Percentiles rank a stretch among this genome's conserved stretches.
These are phyloP conservation scores for Tephrocybe sp. DNA, from an alignment of 768 basidiomycete genomes.

Conservation along the genomic window DNA sequence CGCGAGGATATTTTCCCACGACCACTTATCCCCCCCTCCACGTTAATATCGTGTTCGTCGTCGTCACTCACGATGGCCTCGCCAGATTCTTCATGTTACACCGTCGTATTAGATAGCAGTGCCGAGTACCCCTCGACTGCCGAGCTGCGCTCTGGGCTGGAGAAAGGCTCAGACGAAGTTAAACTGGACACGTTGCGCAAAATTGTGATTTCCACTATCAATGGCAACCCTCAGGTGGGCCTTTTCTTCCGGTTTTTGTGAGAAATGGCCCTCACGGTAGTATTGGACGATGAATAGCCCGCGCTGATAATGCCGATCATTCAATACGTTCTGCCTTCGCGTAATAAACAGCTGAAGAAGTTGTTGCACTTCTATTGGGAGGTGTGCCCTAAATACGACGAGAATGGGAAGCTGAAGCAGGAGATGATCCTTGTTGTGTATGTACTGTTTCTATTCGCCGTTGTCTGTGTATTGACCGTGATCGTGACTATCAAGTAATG, in stretches of 20 bases:
- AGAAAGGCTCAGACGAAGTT: slow-evolving; percentile 96
- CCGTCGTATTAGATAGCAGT: slow-evolving; percentile 70
- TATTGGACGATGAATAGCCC: slow-evolving; percentile 50
- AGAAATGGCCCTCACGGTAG: neutral
- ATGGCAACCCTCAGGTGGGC: slow-evolving; percentile 87
- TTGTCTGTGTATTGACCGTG: slow-evolving; percentile 1
- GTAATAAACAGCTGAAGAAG: slow-evolving; percentile 97
- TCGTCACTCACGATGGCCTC: slow-evolving; percentile 28
- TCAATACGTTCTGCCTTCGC: slow-evolving; percentile 94
- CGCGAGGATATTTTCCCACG: slow-evolving; percentile 16
- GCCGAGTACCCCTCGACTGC: slow-evolving; percentile 75
- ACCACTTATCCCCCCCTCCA: slow-evolving; percentile 11
- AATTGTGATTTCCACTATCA: slow-evolving; percentile 91
- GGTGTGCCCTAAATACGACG: slow-evolving; percentile 96
- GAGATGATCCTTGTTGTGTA: slow-evolving; percentile 99
- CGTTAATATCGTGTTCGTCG: slow-evolving; percentile 16
- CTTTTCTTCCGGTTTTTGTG: neutral
- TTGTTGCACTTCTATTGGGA: slow-evolving; percentile 95
- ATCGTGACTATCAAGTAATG: slow-evolving; percentile 58
- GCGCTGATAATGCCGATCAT: slow-evolving; percentile 95
- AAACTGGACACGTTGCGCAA: slow-evolving; percentile 94
- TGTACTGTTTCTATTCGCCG: slow-evolving; percentile 29
- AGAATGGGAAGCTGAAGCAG: slow-evolving; percentile 95
- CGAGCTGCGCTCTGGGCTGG: slow-evolving; percentile 78
- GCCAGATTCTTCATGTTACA: slow-evolving; percentile 71